These are phyloP conservation scores for Rachicladosporium sp. DNA, from an alignment of 2,329 filamentous ascomycete species.

Conservation along the genomic window DNA sequence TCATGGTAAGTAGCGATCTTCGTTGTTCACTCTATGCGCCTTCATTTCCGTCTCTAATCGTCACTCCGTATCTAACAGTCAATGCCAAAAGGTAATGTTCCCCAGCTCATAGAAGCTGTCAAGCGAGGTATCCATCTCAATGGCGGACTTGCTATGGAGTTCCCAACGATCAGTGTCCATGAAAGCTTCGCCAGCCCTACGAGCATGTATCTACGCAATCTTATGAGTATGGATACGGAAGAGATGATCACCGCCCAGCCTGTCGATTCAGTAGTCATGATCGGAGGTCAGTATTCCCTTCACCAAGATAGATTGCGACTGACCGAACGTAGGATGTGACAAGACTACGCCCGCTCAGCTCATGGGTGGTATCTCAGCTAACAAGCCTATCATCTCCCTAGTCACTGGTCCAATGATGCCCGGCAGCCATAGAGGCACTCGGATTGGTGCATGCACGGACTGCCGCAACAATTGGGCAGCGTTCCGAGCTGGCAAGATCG, in stretches of 20 bases:
- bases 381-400: slow-evolving; percentile 56
- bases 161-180: slow-evolving; percentile 60
- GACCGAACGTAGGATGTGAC: slow-evolving; percentile 47
- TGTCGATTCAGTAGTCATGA: slow-evolving; percentile 49
- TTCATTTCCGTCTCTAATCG: no score
- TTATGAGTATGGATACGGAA: slow-evolving; percentile 72
- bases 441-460: slow-evolving; percentile 63
- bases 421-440: slow-evolving; percentile 49
- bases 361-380: slow-evolving; percentile 64
- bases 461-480: slow-evolving; percentile 63
- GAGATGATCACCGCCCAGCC: slow-evolving; percentile 66
- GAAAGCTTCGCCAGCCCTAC: slow-evolving; percentile 59
- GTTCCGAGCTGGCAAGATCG: slow-evolving; percentile 52
- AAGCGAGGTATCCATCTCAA: slow-evolving; percentile 55
- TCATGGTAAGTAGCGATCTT: slow-evolving; percentile 33
- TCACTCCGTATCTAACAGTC: no score
- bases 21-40: no score
- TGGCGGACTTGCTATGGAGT: slow-evolving; percentile 58
- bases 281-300: slow-evolving; percentile 42
- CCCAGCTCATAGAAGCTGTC: slow-evolving; percentile 57
- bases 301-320: not conserved
- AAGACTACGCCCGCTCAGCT: slow-evolving; percentile 63
- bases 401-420: slow-evolving; percentile 68
- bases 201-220: slow-evolving; percentile 61
- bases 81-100: slow-evolving; percentile 40